These are phyloP conservation scores for Verticillium isaacii DNA, from an alignment of 2,329 filamentous ascomycete genomes.

Conservation along the genomic window DNA sequence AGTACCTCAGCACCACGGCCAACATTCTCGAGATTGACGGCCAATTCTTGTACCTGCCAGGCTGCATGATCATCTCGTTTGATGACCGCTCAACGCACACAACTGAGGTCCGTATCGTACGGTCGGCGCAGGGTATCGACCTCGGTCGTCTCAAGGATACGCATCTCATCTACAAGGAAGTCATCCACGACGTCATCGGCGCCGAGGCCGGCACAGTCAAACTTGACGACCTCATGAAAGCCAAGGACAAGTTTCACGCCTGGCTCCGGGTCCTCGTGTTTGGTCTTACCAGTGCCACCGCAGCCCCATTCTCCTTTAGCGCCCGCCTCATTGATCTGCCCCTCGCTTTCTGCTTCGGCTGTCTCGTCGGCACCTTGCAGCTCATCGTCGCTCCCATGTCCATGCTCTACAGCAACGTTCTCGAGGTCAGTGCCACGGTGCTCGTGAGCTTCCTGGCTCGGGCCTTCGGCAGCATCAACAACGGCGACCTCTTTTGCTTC, in stretches of 20 bases:
- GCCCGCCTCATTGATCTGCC: slow-evolving; percentile 69
- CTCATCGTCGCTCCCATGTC: slow-evolving; percentile 65
- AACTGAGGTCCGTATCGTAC: slow-evolving; percentile 61
- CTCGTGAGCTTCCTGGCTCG: slow-evolving; percentile 58
- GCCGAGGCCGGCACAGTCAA: slow-evolving; percentile 52
- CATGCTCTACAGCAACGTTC: slow-evolving; percentile 62
- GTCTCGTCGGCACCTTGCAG: slow-evolving; percentile 64
- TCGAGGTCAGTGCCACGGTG: slow-evolving; percentile 58
- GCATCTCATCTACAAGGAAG: slow-evolving; percentile 60
- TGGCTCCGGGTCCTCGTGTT: slow-evolving; percentile 59
- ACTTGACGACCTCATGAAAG: slow-evolving; percentile 50
- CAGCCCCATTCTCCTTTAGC: slow-evolving; percentile 71
- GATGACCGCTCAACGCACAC: slow-evolving; percentile 65
- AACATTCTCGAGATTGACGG: slow-evolving; percentile 80
- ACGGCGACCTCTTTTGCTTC: slow-evolving; percentile 55
- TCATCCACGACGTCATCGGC: slow-evolving; percentile 55
- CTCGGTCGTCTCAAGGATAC: slow-evolving; percentile 57
- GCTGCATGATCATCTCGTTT: slow-evolving; percentile 90
- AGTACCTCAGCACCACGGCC: slow-evolving; percentile 83
- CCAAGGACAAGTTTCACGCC: slow-evolving; percentile 47
- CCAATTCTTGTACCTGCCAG: slow-evolving; percentile 84
- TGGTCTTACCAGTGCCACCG: slow-evolving; percentile 66
- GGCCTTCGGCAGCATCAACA: slow-evolving; percentile 55
- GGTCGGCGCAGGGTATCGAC: slow-evolving; percentile 52
- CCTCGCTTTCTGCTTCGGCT: slow-evolving; percentile 66